phyloP scores from a whole-genome alignment of 2,329 filamentous ascomycete species.

The Cordyceps fumosorosea region DNA sequence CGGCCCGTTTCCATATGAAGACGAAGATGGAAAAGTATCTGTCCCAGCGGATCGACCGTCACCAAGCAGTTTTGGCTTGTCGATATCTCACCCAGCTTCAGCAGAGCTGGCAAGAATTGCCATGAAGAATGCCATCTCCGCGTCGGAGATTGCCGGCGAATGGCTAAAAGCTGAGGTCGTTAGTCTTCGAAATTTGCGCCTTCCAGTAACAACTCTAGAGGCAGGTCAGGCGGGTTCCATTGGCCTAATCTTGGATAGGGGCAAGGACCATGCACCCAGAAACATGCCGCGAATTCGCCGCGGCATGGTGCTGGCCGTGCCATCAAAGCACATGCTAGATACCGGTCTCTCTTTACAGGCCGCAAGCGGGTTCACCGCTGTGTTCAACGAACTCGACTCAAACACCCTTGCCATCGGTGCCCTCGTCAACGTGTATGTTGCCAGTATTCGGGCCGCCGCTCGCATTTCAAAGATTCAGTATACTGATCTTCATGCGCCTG shows the following conservation, averaged over 20 bases:
- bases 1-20: conserved; percentile 65
- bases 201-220: conserved; percentile 70
- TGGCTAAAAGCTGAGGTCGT: conserved; percentile 78
- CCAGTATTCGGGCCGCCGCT: conserved; percentile 77
- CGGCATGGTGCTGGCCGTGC: conserved; percentile 73
- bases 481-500: conserved; percentile 21
- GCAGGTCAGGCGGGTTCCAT: conserved; percentile 86
- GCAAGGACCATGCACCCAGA: neutral
- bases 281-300: conserved; percentile 52
- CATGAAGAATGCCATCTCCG: conserved; percentile 46
- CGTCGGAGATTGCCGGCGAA: conserved; percentile 51
- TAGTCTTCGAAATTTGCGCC: conserved; percentile 79
- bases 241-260: conserved; percentile 59
- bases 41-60: conserved; percentile 42
- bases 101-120: conserved; percentile 46
- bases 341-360: conserved; percentile 54
- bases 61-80: conserved; percentile 41
- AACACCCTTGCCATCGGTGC: conserved; percentile 59
- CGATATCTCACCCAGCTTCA: conserved; percentile 47
- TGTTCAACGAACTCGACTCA: conserved; percentile 59
- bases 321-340: conserved; percentile 51
- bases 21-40: conserved; percentile 34
- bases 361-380: conserved; percentile 63
- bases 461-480: conserved; percentile 54
- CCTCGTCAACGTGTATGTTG: conserved; percentile 76